These are phyloP conservation scores for Cladosporium sp. DNA, from an alignment of 2,329 filamentous ascomycete genomes.

Conservation along the genomic window DNA sequence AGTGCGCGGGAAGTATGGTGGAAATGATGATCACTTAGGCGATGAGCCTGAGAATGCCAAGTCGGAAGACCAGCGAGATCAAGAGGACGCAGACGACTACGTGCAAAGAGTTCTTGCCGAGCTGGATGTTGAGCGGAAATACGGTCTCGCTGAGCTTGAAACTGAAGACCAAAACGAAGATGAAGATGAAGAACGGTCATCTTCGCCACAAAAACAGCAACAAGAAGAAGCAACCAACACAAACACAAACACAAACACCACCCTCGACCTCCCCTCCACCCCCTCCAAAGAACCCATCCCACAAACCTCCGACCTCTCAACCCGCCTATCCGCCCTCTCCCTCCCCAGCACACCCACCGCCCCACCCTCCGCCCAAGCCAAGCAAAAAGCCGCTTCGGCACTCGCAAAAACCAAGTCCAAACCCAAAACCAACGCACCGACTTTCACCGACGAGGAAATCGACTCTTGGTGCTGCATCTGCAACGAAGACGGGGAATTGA, in stretches of 20 bases:
- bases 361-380: constrained; percentile 33
- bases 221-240: no score
- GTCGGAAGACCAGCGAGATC: constrained; percentile 28
- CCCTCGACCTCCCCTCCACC: constrained; percentile 29
- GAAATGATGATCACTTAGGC: no score
- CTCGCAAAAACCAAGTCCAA: no score
- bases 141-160: no score
- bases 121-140: constrained; percentile 41
- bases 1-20: neutral
- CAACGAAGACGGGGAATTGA: constrained; percentile 69
- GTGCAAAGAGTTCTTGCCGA: constrained; percentile 45
- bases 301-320: no score
- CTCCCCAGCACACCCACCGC: constrained; percentile 46
- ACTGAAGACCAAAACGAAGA: no score
- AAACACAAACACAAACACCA: constrained; percentile 12
- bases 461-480: constrained; percentile 80
- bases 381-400: constrained; percentile 31
- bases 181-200: constrained; percentile 9
- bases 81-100: constrained; percentile 43
- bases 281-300: constrained; percentile 19
- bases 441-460: constrained; percentile 63
- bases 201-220: neutral
- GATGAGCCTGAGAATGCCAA: constrained; percentile 14
- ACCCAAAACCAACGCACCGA: constrained; percentile 33
- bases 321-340: constrained; percentile 42